These are phyloP conservation scores for Parietaria judaica DNA, from an alignment of 306 rosid genomes.

Conservation along the genomic window DNA sequence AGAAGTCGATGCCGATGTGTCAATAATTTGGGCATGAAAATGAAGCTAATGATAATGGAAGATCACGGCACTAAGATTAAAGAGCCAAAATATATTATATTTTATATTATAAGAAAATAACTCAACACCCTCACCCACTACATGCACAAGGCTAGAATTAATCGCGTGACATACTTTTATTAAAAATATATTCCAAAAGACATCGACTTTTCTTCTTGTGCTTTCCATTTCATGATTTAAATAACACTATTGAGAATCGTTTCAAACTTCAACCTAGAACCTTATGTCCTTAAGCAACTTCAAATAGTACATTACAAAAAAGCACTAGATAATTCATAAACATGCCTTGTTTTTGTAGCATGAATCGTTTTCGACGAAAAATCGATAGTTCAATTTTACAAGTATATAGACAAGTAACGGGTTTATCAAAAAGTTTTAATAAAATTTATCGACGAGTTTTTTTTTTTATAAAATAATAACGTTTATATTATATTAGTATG, in stretches of 20 bases:
- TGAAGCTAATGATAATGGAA: constrained; percentile 14
- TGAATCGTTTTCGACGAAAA: too few relatives aligned
- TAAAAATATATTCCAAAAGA: constrained; percentile 6
- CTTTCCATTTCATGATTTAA: background rate
- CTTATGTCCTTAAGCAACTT: background rate
- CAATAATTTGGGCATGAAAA: constrained; percentile 24
- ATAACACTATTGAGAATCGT: background rate
- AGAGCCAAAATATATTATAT: background rate
- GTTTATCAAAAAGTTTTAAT: too few relatives aligned
- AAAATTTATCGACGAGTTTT: too few relatives aligned
- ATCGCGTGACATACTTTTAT: constrained; percentile 9
- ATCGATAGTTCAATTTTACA: too few relatives aligned
- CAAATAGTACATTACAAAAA: background rate
- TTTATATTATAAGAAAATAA: constrained; percentile 5
- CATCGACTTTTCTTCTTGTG: background rate
- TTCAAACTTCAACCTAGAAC: background rate
- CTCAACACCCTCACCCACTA: constrained; percentile 17
- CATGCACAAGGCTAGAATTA: constrained; percentile 8
- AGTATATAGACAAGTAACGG: too few relatives aligned
- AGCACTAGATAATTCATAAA: background rate
- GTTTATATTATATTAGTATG: too few relatives aligned
- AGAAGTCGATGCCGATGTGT: constrained; percentile 7
- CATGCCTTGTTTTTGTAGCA: background rate
- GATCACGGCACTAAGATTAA: background rate
- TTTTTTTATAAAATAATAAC: too few relatives aligned